A percentile compares a stretch with the other conserved stretches of the same genome.
Evolutionary conservation across 371 early-diverging fungal species (phyloP).

Genomic region (Haplosporangium sp.): DNA sequence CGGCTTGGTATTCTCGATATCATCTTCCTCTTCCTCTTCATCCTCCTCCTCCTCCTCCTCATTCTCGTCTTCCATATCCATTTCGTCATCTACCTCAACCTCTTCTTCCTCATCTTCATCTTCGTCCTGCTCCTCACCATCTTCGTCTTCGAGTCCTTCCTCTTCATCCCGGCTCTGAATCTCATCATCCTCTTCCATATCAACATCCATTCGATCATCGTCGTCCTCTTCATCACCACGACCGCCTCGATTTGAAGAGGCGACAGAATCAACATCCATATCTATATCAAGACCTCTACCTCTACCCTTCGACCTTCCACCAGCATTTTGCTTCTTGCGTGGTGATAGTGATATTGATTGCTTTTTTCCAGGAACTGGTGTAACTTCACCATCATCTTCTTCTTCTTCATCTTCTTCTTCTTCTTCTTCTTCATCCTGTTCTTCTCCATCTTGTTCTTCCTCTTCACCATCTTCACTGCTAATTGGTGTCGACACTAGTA

Average conservation of each 20-base stretch:
- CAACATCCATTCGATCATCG: slow-evolving; percentile 51
- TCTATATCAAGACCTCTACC: slow-evolving; percentile 12
- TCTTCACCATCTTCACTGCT: slow-evolving; percentile 33
- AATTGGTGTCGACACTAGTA: slow-evolving; percentile 35
- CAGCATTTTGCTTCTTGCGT: slow-evolving; percentile 18
- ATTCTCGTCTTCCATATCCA: slow-evolving; percentile 16
- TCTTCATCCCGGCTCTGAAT: slow-evolving; percentile 41
- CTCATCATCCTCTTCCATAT: slow-evolving; percentile 51
- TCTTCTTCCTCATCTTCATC: slow-evolving; percentile 47
- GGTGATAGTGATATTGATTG: slow-evolving; percentile 22
- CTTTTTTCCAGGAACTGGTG: slow-evolving; percentile 9
- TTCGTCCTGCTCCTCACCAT: slow-evolving; percentile 53
- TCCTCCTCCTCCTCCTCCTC: slow-evolving; percentile 19
- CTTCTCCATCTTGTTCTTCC: slow-evolving; percentile 25
- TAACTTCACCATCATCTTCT: slow-evolving; percentile 20
- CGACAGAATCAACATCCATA: slow-evolving; percentile 29
- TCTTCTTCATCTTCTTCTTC: slow-evolving; percentile 19
- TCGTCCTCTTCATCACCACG: slow-evolving; percentile 34
- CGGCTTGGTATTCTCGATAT: slow-evolving; percentile 48
- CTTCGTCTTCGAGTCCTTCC: slow-evolving; percentile 51
- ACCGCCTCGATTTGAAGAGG: slow-evolving; percentile 15
- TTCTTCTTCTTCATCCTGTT: slow-evolving; percentile 20
- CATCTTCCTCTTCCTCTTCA: slow-evolving; percentile 44
- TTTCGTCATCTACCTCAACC: slow-evolving; percentile 38
- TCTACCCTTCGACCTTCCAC: slow-evolving; percentile 7